Evolutionary conservation across 768 basidiomycete genomes (phyloP).

Genomic region (Mycena belliarum): DNA sequence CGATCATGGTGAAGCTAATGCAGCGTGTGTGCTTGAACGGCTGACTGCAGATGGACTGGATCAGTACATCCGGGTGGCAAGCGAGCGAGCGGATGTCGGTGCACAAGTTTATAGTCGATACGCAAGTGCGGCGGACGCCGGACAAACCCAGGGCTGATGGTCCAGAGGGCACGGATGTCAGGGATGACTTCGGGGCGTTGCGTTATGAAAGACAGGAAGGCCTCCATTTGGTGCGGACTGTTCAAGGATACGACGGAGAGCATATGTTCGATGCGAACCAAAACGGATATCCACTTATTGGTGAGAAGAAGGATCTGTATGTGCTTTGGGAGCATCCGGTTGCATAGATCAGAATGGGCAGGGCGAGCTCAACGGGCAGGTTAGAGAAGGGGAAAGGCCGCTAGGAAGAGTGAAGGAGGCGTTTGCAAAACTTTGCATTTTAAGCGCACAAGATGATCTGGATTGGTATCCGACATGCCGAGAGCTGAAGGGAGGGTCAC

Average conservation of each 20-base stretch:
- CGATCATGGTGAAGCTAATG: constrained; percentile 15
- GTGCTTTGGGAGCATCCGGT: constrained; percentile 9
- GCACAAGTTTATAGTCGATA: constrained; percentile 15
- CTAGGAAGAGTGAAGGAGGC: background rate
- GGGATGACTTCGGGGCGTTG: constrained; percentile 8
- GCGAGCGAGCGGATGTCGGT: constrained; percentile 17
- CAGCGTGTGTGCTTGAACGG: constrained; percentile 7
- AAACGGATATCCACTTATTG: constrained; percentile 3
- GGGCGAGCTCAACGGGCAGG: constrained; percentile 14
- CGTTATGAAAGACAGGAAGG: constrained; percentile 3
- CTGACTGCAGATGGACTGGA: background rate
- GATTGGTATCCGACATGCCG: background rate
- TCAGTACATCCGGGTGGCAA: constrained; percentile 11
- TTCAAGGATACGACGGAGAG: constrained; percentile 5
- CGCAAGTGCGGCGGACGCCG: background rate
- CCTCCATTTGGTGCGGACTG: background rate
- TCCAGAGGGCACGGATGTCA: constrained; percentile 15
- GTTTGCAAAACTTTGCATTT: too few species aligned
- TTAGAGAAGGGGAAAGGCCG: constrained; percentile 3
- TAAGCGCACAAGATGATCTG: constrained; percentile 2
- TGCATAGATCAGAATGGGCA: constrained; percentile 9
- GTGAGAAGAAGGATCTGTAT: constrained; percentile 17
- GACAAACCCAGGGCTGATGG: constrained; percentile 9
- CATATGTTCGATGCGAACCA: constrained; percentile 11
- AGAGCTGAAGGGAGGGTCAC: too few species aligned